Evolutionary conservation across 2,329 filamentous ascomycete genomes (phyloP), one percentile per base, ranked within the genome.

Genomic region (Arthrinium puccinioides): DNA sequence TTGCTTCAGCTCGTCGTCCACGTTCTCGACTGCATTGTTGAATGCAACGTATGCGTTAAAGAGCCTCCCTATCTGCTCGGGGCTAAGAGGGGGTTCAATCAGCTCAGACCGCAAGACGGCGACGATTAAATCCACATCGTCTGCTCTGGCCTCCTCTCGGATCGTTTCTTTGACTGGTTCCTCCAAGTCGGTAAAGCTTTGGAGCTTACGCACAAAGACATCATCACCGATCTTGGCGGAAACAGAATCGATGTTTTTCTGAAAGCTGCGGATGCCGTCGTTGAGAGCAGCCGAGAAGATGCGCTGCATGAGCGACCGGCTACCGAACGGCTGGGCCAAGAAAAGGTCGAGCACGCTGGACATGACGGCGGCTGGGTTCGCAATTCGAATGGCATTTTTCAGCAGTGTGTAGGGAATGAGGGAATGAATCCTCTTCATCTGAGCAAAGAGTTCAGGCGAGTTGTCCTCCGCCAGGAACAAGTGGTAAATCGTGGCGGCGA

Each of bases 401-500:
- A 98, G 72, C 33, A 96, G 70, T 1, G 82, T 84, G 56, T 98
- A 98, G 0, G 92, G 92, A 30, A 98, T 84, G 39, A 97, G 74
- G 1, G 89, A 95, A 57, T 98, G 92, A 36, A 97, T 96, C 43
- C 86, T 79, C 64, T 90, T 95, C 5, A 85, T 82, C 61, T 98
- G 92, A 0, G 88, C 87, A 59, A 97, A 97, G 21, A 98, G 64
- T 55, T 98, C 92, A 1, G 92, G 89, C 0, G 90, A 96, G 60
- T 98, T 98, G 63, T 98, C 92, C 59, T 98, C 92, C 6, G 92
- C 92, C 30, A 98, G 73, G 70, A 98, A 98, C 23, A 98, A 70
- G 59, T 98, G 92, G 56, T 98, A 98, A 41, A 97, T 79, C 16
- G 92, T 96, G 27, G 92, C 92, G 18, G 92, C 92, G 33, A 98